Conservation (phyloP, 352 stramenopile species). For the Phytophthora tentaculata region DNA sequence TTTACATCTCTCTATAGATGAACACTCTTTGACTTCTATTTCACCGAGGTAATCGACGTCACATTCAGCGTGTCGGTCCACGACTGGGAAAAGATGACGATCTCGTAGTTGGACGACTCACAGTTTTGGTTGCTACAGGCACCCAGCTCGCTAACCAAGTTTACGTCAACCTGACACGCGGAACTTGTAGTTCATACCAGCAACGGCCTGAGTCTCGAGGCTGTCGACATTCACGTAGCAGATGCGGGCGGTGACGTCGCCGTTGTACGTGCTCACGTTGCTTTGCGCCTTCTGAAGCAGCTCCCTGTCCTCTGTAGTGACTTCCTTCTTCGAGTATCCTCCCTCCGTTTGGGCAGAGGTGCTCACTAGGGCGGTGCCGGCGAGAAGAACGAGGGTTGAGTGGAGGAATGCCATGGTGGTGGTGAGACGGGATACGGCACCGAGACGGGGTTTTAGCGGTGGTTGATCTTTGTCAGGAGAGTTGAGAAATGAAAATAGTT, state of each 20-base stretch:
- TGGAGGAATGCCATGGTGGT: background rate
- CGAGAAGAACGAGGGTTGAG: background rate
- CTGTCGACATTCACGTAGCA: conserved; percentile 1
- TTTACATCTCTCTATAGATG: too few species aligned
- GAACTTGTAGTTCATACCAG: background rate
- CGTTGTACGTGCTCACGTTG: background rate
- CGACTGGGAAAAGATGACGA: background rate
- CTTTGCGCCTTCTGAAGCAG: background rate
- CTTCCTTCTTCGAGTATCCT: background rate
- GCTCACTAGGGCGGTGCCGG: background rate
- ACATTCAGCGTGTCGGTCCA: background rate
- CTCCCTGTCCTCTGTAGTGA: background rate
- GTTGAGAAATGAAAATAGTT: too few species aligned
- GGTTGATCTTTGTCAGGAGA: too few species aligned
- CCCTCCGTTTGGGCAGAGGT: background rate
- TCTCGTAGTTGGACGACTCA: background rate
- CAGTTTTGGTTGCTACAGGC: background rate
- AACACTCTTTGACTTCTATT: background rate
- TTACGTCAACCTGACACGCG: background rate
- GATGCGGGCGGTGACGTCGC: background rate
- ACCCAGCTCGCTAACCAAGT: background rate
- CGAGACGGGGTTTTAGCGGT: too few species aligned
- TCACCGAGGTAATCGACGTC: background rate
- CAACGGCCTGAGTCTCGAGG: background rate
- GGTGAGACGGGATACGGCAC: too few species aligned